Base-by-base conservation (phyloP, 2,329 filamentous ascomycete species). In the Graphilbum ipis-grandicollis region DNA sequence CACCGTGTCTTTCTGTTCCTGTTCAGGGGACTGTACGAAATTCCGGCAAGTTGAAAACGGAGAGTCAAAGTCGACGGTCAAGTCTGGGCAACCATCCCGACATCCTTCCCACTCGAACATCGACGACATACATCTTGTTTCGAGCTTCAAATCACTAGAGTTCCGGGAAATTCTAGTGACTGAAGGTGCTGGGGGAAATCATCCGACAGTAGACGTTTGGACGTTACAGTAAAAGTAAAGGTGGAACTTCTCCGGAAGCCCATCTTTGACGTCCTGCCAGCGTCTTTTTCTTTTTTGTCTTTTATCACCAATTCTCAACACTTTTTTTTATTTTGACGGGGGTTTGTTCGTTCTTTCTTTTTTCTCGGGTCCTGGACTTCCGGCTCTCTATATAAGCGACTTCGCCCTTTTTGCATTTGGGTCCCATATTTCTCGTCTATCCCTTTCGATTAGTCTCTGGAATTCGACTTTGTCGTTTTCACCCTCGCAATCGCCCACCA, bases 401-500 rank as follows among this genome's bases (percentile, higher is more conserved):
- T 34, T 33, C 28, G 22, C 23, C 28, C 23, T 14, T 18, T 26
- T 36, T 33, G 37, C 25, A 33, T 38, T 33, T 23, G 28, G 35
- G 21, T 35, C 23, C 35, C 29, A 34, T 36, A 38, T 35, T 34
- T 37, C 32, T 31, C 9, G 4, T 26, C 15, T 18, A 23, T n/a
- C 34, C 19, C 21, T 19, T 38, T 36, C 21, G n/a, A n/a, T n/a
- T n/a, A n/a, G n/a, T n/a, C n/a, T n/a, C 30, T 36, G 33, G 28
- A 35, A 39, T 34, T 33, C 36, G n/a, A 17, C 36, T 14, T 26
- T 31, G 19, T 37, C 26, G 18, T 19, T 28, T n/a, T 19, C 26
- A 33, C 35, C 34, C 37, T 36, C 36, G 21, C 29, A 18, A 36
- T 22, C 33, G 25, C 33, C 26, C 37, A 25, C 15, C 41, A 43